Base-by-base conservation (phyloP, 768 basidiomycete genomes). In the Tephrocybe sp. region DNA sequence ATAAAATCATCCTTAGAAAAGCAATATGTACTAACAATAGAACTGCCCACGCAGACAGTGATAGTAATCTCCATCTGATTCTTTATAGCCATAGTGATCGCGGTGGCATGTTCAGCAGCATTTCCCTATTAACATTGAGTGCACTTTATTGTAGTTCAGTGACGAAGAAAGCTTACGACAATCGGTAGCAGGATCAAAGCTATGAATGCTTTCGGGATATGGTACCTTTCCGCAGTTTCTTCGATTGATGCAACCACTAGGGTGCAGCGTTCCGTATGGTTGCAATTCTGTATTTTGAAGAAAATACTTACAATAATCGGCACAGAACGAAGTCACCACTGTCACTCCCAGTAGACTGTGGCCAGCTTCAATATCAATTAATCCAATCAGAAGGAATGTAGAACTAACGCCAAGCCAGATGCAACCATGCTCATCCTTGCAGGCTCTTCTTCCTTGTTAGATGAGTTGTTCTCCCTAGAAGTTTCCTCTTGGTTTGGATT, bases 211-310 rank as follows among this genome's bases (percentile, higher is more conserved):
- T 90, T 91, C 0, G 91, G 89, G 48, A 97, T 88, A 48, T 77
- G 65, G 66, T 91, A 93, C 35, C 87, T 77, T 11, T 80, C 72
- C 2, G 93, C 91, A 20, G 89, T 91, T 64, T 95, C 92, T 65
- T 96, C 94, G 56, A 97, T 96, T 3, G 90, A 92, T 2, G 86
- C 88, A 33, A 96, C 92, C 66, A 92, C 89, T 91, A 14, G 46
- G n/a, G 0, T 47, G 31, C 26, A 17, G 36, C 20, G 16, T 14
- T 39, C 14, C 23, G 78, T 71, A 74, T 42, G 5, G 49, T 3
- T 3, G 19, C 11, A 10, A 33, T 22, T 45, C 19, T 16, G 14
- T 35, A 31, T 17, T 17, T 31, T 3, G 23, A 44, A 74, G 36
- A 17, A 20, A 42, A 14, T 51, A 80, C 85, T 62, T 63, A 87